Conservation (phyloP, 2,329 filamentous ascomycete genomes). For the Sporothrix inflata region DNA sequence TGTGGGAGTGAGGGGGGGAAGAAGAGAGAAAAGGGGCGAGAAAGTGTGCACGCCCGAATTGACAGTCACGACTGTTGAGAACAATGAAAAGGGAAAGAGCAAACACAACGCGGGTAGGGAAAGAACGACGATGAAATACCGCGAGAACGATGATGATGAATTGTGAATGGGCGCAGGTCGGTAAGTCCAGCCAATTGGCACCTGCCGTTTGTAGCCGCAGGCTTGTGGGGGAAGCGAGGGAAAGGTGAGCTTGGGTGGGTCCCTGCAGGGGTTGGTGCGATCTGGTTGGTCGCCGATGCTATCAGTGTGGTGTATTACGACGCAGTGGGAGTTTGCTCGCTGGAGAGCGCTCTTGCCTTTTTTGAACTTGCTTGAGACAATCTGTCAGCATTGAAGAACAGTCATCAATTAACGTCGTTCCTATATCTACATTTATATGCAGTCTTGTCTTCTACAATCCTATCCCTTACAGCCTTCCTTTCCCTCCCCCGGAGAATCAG, state of each 20-base stretch:
- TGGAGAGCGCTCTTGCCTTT: not conserved
- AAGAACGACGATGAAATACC: conserved; percentile 8
- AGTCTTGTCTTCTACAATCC: not conserved
- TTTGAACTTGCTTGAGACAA: not conserved
- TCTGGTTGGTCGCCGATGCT: not conserved
- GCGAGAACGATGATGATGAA: not conserved
- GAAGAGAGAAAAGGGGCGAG: not conserved
- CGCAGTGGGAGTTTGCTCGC: not conserved
- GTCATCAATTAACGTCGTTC: conserved; percentile 3
- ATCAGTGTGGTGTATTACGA: not conserved
- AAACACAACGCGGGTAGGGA: not conserved
- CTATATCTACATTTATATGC: not conserved
- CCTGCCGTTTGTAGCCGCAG: conserved; percentile 17
- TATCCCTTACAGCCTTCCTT: too few relatives aligned
- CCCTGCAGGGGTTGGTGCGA: not conserved
- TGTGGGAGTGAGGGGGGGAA: too few relatives aligned
- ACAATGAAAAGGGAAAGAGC: not conserved
- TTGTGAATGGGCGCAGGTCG: conserved; percentile 12
- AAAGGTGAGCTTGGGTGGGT: not conserved
- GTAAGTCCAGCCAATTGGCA: conserved; percentile 21
- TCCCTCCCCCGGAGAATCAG: too few relatives aligned
- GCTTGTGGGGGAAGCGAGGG: too few relatives aligned
- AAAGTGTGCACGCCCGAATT: not conserved
- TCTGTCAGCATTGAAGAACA: not conserved
- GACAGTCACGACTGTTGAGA: too few relatives aligned